Percentiles rank a stretch among this genome's conserved stretches.
These are phyloP conservation scores for Closterium sp. DNA, from an alignment of 139 green algal genomes.

Conservation along the genomic window DNA sequence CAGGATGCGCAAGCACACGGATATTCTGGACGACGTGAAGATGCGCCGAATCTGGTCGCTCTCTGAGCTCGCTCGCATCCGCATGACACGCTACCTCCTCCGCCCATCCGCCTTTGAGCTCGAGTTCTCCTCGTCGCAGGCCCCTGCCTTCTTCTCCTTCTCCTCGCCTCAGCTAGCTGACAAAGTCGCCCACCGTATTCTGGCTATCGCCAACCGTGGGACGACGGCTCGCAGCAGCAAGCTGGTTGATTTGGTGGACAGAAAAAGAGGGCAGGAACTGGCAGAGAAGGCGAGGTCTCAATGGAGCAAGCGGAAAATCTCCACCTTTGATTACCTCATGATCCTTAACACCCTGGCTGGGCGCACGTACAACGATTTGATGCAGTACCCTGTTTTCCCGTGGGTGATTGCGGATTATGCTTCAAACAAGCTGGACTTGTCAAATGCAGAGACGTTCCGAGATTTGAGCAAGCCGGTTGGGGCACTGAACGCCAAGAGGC, in stretches of 20 bases:
- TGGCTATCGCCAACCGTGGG: not conserved
- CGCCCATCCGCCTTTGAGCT: conserved; percentile 30
- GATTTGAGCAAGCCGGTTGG: conserved; percentile 56
- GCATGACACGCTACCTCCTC: conserved; percentile 37
- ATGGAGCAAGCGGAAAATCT: conserved; percentile 40
- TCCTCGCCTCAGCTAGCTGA: conserved; percentile 16
- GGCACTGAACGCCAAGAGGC: conserved; percentile 40
- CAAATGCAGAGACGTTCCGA: conserved; percentile 43
- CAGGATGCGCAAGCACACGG: not conserved
- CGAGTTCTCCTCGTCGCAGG: conserved; percentile 22
- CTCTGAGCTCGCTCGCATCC: conserved; percentile 3
- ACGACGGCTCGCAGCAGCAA: not conserved
- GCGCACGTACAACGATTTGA: conserved; percentile 65
- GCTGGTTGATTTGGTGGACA: conserved; percentile 13
- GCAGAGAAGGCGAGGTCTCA: conserved; percentile 9
- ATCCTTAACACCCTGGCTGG: conserved; percentile 69
- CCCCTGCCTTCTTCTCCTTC: conserved; percentile 39
- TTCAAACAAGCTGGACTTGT: conserved; percentile 47
- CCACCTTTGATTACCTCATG: conserved; percentile 60
- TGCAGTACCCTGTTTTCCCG: conserved; percentile 70
- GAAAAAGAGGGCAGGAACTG: conserved; percentile 4
- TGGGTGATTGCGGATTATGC: conserved; percentile 57
- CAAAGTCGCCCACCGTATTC: not conserved
- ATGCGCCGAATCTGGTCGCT: not conserved
- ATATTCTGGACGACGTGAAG: not conserved